Percentiles rank a stretch among this genome's conserved stretches.
Conservation (phyloP, 1,284 basidiomycete species). For the Microbotryum intermedium region DNA sequence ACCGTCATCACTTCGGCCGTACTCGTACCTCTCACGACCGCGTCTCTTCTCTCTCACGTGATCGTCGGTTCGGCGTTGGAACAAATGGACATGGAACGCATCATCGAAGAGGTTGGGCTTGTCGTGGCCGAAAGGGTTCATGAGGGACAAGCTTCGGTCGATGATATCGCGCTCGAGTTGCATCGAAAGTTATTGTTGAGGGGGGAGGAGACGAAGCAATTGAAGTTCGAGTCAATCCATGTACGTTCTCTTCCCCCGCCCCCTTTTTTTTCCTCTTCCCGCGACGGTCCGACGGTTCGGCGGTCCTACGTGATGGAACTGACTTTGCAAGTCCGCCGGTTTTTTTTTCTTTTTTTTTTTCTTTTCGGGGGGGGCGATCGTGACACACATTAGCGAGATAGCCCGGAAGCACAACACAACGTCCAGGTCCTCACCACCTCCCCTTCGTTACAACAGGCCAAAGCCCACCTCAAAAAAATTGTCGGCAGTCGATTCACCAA, state of each 20-base stretch:
- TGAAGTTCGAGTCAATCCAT: constrained; percentile 90
- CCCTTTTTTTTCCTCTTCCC: too few species aligned
- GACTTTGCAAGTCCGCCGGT: too few species aligned
- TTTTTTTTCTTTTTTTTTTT: background rate
- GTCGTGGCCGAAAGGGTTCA: constrained; percentile 88
- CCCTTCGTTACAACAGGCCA: constrained; percentile 61
- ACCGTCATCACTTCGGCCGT: constrained; percentile 85
- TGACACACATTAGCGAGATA: constrained; percentile 53
- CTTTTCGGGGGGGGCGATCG: background rate
- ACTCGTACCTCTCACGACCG: constrained; percentile 89
- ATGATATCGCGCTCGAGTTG: constrained; percentile 86
- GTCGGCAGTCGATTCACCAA: constrained; percentile 86
- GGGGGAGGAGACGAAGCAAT: constrained; percentile 93
- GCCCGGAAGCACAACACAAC: constrained; percentile 79
- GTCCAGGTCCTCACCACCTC: constrained; percentile 77
- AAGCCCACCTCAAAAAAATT: constrained; percentile 78
- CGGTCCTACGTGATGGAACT: too few species aligned
- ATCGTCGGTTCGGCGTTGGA: constrained; percentile 95
- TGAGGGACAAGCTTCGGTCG: constrained; percentile 73
- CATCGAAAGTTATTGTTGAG: constrained; percentile 84
- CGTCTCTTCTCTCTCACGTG: constrained; percentile 89
- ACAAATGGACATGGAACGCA: constrained; percentile 92
- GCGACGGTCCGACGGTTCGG: too few species aligned
- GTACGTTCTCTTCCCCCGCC: constrained; percentile 1
- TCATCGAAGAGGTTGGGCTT: constrained; percentile 85